phyloP scores from a whole-genome alignment of 108 stramenopile species.

The Hondaea fermentalgiana region DNA sequence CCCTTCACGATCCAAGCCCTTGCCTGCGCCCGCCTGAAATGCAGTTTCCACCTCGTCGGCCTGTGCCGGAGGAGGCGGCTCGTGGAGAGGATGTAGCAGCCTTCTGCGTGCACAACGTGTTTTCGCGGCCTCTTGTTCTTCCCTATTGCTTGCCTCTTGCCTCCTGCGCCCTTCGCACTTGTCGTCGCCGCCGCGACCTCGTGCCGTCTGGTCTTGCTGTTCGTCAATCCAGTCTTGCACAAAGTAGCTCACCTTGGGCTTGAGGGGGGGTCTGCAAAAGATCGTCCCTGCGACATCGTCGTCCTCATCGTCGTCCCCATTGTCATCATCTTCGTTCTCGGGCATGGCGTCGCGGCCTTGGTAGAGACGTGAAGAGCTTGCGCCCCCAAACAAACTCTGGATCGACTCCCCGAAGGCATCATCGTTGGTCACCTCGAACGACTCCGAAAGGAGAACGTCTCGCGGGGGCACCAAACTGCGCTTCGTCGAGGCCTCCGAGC shows the following conservation, averaged over 20 bases:
- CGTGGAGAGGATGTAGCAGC: background rate
- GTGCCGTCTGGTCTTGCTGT: background rate
- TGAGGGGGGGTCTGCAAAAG: background rate
- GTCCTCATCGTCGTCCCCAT: background rate
- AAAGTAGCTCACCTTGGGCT: background rate
- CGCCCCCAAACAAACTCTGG: background rate
- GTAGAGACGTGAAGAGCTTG: background rate
- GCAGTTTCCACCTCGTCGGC: background rate
- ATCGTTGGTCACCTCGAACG: no score
- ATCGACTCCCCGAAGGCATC: no score
- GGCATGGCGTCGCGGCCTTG: background rate
- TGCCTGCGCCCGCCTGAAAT: background rate
- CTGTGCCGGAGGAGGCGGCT: background rate
- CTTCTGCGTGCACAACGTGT: background rate
- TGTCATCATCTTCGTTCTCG: background rate
- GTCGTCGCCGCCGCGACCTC: no score
- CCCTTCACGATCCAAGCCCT: background rate
- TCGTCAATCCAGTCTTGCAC: background rate
- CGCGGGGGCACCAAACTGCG: background rate
- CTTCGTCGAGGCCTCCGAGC: background rate
- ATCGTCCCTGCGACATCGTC: background rate
- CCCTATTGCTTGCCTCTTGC: no score
- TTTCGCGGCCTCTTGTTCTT: no score
- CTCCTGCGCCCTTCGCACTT: no score
- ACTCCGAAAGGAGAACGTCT: background rate